A percentile compares a stretch with the other conserved stretches of the same genome.
Evolutionary conservation across 257 asterid species (phyloP).

Genomic region (Petunia secreta): DNA sequence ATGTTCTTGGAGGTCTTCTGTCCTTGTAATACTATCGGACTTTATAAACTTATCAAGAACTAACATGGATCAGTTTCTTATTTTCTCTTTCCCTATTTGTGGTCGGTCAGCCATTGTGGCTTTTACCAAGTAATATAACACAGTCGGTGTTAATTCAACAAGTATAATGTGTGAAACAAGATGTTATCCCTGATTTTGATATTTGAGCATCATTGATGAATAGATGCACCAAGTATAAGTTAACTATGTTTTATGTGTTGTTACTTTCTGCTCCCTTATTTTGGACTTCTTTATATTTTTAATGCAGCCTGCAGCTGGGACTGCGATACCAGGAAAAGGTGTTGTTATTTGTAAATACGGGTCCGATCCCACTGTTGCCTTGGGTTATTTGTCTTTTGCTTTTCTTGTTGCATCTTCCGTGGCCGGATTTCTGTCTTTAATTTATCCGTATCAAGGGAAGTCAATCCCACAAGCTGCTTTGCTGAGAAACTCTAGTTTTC

Average conservation of each 20-base stretch:
- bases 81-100: background rate
- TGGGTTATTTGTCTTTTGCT: conserved; percentile 68
- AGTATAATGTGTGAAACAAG: background rate
- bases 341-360: conserved; percentile 76
- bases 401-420: conserved; percentile 57
- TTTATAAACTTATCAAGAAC: background rate
- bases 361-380: conserved; percentile 59
- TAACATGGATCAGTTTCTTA: background rate
- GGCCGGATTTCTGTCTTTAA: conserved; percentile 64
- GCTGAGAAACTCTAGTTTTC: conserved; percentile 60
- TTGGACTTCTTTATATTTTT: conserved; percentile 21
- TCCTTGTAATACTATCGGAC: background rate
- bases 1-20: background rate
- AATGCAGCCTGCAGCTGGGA: conserved; percentile 74
- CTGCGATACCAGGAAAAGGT: conserved; percentile 57
- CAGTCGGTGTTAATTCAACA: background rate
- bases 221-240: background rate
- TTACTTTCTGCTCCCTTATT: conserved; percentile 1
- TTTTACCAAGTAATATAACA: background rate
- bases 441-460: conserved; percentile 85
- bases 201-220: conserved; percentile 2
- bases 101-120: background rate
- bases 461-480: conserved; percentile 65
- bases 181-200: background rate
- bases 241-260: background rate